Conservation (phyloP, 352 stramenopile species). For the Globisporangium lucens region DNA sequence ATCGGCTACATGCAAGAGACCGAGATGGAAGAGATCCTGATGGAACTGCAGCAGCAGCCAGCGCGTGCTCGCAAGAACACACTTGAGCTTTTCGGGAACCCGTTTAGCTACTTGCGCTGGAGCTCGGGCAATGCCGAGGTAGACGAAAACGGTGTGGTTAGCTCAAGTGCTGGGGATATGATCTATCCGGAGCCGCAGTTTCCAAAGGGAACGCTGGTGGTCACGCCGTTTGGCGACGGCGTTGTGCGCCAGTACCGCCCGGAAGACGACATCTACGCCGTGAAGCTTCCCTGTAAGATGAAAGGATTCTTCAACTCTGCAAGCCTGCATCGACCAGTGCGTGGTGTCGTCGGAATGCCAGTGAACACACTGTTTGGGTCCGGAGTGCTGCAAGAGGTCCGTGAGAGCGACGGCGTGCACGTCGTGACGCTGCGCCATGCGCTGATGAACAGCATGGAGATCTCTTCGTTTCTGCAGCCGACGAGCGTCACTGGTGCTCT, state of each 20-base stretch:
- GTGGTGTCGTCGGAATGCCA: slow-evolving; percentile 52
- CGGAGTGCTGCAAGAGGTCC: slow-evolving; percentile 55
- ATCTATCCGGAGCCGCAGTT: slow-evolving; percentile 23
- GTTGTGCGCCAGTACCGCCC: slow-evolving; percentile 43
- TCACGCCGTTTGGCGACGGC: slow-evolving; percentile 67
- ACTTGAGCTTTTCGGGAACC: slow-evolving; percentile 64
- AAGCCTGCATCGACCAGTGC: slow-evolving; percentile 33
- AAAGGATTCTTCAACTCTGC: slow-evolving; percentile 46
- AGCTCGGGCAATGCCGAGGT: slow-evolving; percentile 24
- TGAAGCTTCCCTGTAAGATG: slow-evolving; percentile 39
- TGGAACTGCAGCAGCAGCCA: slow-evolving; percentile 10
- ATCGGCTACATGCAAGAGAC: slow-evolving; percentile 52
- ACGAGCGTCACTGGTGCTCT: slow-evolving; percentile 47
- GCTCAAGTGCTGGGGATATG: background rate
- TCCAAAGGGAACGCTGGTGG: slow-evolving; percentile 43
- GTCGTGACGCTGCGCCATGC: slow-evolving; percentile 62
- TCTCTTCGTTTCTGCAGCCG: slow-evolving; percentile 64
- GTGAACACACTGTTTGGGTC: slow-evolving; percentile 72
- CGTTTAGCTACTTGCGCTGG: slow-evolving; percentile 65
- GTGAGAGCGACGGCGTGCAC: slow-evolving; percentile 63
- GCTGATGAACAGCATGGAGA: slow-evolving; percentile 38
- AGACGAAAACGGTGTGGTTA: slow-evolving; percentile 6
- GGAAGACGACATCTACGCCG: slow-evolving; percentile 52
- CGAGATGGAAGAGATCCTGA: slow-evolving; percentile 32
- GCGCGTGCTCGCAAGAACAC: slow-evolving; percentile 48